Conservation (phyloP, 495 filamentous ascomycete genomes). For the Penicillium lividum region DNA sequence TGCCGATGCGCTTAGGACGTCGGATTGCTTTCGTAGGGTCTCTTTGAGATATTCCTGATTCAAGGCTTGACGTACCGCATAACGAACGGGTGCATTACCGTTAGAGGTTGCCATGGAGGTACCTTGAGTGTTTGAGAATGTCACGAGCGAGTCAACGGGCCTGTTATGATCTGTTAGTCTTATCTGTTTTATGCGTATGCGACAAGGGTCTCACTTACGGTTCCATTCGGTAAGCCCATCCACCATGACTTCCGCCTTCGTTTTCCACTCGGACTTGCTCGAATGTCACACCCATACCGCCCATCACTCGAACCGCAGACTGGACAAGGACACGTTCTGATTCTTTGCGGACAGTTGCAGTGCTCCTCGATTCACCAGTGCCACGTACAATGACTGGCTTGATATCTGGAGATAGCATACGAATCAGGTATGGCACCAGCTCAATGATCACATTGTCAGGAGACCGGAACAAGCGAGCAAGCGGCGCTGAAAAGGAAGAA, state of each 20-base stretch:
- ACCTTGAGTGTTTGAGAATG: slow-evolving; percentile 42
- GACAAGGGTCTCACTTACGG: slow-evolving; percentile 59
- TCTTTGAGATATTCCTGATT: slow-evolving; percentile 83
- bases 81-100: slow-evolving; percentile 69
- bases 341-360: slow-evolving; percentile 84
- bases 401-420: slow-evolving; percentile 82
- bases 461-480: slow-evolving; percentile 75
- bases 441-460: slow-evolving; percentile 73
- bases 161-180: slow-evolving; percentile 39
- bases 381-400: slow-evolving; percentile 89
- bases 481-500: slow-evolving; percentile 54
- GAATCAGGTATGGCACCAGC: slow-evolving; percentile 77
- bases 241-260: slow-evolving; percentile 51
- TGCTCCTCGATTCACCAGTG: slow-evolving; percentile 61
- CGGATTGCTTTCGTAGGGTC: slow-evolving; percentile 58
- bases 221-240: slow-evolving; percentile 93
- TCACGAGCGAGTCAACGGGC: slow-evolving; percentile 66
- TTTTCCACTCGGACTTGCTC: slow-evolving; percentile 78
- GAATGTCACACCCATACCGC: slow-evolving; percentile 75
- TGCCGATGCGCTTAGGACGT: slow-evolving; percentile 46
- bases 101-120: slow-evolving; percentile 28
- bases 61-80: slow-evolving; percentile 87
- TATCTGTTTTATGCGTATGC: slow-evolving; percentile 10
- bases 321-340: slow-evolving; percentile 77
- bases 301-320: slow-evolving; percentile 77